Evolutionary conservation across 805 yeast species (phyloP).

Genomic region (Ogataea chonburiensis): DNA sequence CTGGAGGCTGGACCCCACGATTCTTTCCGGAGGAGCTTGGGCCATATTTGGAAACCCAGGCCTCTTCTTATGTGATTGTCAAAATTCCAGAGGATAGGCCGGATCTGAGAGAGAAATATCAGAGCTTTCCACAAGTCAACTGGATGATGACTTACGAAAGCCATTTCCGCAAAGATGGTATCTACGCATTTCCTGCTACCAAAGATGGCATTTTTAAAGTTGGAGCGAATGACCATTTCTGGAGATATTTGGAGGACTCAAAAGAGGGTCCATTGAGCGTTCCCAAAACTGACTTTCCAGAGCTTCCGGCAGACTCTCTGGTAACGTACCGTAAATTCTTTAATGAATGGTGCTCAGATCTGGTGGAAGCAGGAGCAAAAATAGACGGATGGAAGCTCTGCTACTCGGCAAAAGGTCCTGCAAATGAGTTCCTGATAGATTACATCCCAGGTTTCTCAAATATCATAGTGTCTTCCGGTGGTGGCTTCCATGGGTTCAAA

Average conservation of each 20-base stretch:
- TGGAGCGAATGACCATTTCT: constrained; percentile 16
- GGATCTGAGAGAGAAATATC: constrained; percentile 34
- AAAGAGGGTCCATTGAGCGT: constrained; percentile 3
- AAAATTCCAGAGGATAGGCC: constrained; percentile 35
- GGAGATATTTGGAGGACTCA: constrained; percentile 9
- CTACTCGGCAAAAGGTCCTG: constrained; percentile 10
- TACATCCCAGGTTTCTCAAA: constrained; percentile 14
- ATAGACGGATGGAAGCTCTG: constrained; percentile 10
- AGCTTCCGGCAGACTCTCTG: constrained; percentile 12
- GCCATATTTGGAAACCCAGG: constrained; percentile 33
- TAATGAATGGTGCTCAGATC: constrained; percentile 6
- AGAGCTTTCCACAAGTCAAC: constrained; percentile 31
- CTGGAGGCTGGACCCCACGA: constrained; percentile 32
- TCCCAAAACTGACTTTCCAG: constrained; percentile 11
- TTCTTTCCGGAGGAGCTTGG: constrained; percentile 31
- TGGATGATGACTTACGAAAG: constrained; percentile 30
- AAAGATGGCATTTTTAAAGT: constrained; percentile 16
- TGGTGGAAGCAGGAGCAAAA: constrained; percentile 4
- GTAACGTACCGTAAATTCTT: constrained; percentile 12
- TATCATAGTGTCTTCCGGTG: constrained; percentile 15
- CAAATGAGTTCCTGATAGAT: constrained; percentile 17
- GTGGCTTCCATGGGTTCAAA: constrained; percentile 19
- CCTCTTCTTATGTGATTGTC: constrained; percentile 33
- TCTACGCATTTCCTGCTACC: constrained; percentile 21
- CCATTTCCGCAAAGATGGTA: constrained; percentile 11